Percentiles rank a stretch among this genome's conserved stretches.
Conservation (phyloP, 805 yeast species). For the Candida gorgasii region DNA sequence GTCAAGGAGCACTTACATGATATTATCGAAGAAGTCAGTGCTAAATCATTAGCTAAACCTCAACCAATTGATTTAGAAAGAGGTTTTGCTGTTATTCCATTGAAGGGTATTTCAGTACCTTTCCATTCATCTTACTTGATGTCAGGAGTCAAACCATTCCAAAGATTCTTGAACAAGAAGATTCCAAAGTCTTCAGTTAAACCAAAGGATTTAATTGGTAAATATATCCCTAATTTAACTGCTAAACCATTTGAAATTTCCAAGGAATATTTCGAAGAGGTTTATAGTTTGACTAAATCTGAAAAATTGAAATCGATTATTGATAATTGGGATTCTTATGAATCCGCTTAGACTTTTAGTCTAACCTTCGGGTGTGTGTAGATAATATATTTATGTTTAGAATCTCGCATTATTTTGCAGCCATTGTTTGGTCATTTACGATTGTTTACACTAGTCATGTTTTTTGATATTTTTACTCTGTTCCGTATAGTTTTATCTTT, state of each 20-base stretch:
- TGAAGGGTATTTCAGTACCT: conserved; percentile 98
- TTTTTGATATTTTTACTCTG: no score
- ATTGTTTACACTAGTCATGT: not conserved
- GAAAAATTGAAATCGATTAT: conserved; percentile 86
- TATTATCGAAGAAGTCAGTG: conserved; percentile 82
- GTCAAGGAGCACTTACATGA: conserved; percentile 86
- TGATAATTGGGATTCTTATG: conserved; percentile 93
- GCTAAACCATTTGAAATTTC: conserved; percentile 96
- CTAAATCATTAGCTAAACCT: conserved; percentile 80
- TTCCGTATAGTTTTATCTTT: no score
- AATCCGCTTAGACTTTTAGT: conserved; percentile 36
- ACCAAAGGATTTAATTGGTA: conserved; percentile 89
- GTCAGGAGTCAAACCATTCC: conserved; percentile 99
- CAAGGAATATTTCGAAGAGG: conserved; percentile 96
- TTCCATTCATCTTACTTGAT: conserved; percentile 99
- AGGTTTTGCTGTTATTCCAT: conserved; percentile 97
- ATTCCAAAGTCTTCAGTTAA: conserved; percentile 92
- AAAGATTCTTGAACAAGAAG: conserved; percentile 95
- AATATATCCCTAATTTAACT: conserved; percentile 97
- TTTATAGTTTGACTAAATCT: conserved; percentile 85
- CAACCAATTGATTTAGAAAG: conserved; percentile 95
- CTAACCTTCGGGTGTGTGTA: conserved; percentile 9
- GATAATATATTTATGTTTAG: not conserved
- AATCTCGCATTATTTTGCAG: not conserved
- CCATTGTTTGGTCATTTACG: not conserved